Conservation (phyloP, 139 green algal species). For the Picochlorum sp. region DNA sequence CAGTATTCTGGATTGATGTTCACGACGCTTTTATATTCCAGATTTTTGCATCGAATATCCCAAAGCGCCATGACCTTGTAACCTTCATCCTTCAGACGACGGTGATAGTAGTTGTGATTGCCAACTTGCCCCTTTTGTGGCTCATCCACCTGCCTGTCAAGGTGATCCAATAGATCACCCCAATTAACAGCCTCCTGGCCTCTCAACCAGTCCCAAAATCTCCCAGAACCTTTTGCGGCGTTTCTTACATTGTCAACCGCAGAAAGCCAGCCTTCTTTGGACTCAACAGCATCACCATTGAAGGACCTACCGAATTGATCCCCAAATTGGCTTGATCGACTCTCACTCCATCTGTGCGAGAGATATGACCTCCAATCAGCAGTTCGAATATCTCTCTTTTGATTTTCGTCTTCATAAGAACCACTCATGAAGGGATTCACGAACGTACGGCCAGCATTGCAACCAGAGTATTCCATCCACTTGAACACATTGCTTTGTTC, state of each 20-base stretch:
- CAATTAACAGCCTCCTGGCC: background rate
- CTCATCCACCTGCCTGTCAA: background rate
- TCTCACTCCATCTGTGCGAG: too few relatives aligned
- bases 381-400: too few relatives aligned
- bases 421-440: too few relatives aligned
- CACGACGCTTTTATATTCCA: background rate
- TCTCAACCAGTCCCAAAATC: background rate
- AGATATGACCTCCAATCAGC: too few relatives aligned
- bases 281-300: background rate
- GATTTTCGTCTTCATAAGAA: too few relatives aligned
- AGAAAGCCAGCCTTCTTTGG: background rate
- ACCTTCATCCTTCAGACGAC: background rate
- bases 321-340: too few relatives aligned
- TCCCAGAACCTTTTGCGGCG: background rate
- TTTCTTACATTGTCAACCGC: background rate
- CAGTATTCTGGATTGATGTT: constrained; percentile 1
- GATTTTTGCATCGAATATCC: constrained; percentile 4
- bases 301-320: background rate
- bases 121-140: background rate
- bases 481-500: too few relatives aligned
- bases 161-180: background rate
- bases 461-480: too few relatives aligned
- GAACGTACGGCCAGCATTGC: too few relatives aligned
- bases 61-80: background rate
- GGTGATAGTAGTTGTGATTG: background rate